Evolutionary conservation across 2,329 filamentous ascomycete species (phyloP), one percentile per base, ranked within the genome.

Genomic region (Hypoxylon sp.): DNA sequence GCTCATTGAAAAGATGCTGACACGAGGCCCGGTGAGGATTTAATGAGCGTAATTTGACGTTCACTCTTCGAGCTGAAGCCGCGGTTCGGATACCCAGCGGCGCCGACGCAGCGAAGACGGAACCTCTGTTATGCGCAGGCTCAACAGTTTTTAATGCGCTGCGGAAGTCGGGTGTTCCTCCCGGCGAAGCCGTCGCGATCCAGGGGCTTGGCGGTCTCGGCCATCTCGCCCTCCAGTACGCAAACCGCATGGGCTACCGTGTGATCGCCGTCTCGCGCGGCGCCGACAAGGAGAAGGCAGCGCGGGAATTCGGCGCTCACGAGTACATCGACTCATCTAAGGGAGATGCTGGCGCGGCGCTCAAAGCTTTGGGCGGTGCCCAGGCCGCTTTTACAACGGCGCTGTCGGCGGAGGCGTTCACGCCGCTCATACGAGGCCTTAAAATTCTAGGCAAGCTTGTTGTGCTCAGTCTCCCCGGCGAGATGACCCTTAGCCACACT

Each of bases 191-290:
- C 1, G 80, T 83, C 9, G 81, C 80, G 6, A 68, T 83, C 45
- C 83, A 91, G 45, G 90, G 88, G 27, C 80, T 92, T 12, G 85
- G 91, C 47, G 89, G 90, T 12, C 80, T 91, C 1, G 89, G 89
- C 1, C 89, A 91, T 75, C 76, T 91, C 25, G 89, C 87, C 1
- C 85, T 91, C 54, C 88, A 90, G 70, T 90, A 87, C 71, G 88
- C 88, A 0, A 79, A 81, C 19, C 87, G 87, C 77, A 88, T 91
- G 84, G 89, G 89, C 1, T 90, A 84, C 76, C 81, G 85, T 25
- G 85, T 90, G 14, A 82, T 88, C 5, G 89, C 88, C 47, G 68
- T 62, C 81, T 91, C 74, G n/a, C 72, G 82, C 1, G 83, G 81
- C 46, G 74, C 75, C 1, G 74, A 76, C 23, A 89, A 89, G 78